Base-by-base conservation (phyloP, 2,329 filamentous ascomycete species). In the Metarhizium sp. region DNA sequence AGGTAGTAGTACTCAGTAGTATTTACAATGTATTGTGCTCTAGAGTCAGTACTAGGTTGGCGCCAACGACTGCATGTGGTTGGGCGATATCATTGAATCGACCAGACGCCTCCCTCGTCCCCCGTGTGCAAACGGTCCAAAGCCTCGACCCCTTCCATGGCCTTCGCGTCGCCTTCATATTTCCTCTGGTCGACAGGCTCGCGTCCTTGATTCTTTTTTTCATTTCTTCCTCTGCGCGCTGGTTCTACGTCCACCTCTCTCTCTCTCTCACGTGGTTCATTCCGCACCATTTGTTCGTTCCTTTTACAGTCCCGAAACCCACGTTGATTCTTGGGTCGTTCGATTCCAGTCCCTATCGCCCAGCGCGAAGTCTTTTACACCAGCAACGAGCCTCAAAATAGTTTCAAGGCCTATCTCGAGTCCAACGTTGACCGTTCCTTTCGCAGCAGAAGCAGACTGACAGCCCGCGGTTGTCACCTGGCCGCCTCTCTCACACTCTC, bases 391-490 rank as follows among this genome's bases (percentile, higher is more conserved):
- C 8, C 13, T 40, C 14, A 40, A 13, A 40, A 40, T 40, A 40
- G 11, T 16, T 25, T 25, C 4, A 25, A 25, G 25, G 3, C 25
- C 25, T 25, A 38, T 45, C 42, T 11, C 52, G 59, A 51, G 57
- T 60, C 6, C 60, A 62, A 67, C 63, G 61, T 67, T 65, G 65
- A 66, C 53, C 64, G 61, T 66, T 67, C 58, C 55, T 61, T 63
- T 57, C 59, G 7, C 54, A 47, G 32, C 46, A 50, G 52, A 45
- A 36, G 6, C 13, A 42, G 20, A 11, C n/a, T 45, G 32, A 20
- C 36, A 29, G 14, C 42, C 30, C 40, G 18, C 18, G 10, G 2
- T 40, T 40, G 8, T 16, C 5, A 40, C 10, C 32, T 34, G 34
- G 34, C 34, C 34, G 34, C 34, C 25, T 25, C 25, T 25, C 25